phyloP scores from a whole-genome alignment of 2,329 filamentous ascomycete species.

The Trichoderma gracile region DNA sequence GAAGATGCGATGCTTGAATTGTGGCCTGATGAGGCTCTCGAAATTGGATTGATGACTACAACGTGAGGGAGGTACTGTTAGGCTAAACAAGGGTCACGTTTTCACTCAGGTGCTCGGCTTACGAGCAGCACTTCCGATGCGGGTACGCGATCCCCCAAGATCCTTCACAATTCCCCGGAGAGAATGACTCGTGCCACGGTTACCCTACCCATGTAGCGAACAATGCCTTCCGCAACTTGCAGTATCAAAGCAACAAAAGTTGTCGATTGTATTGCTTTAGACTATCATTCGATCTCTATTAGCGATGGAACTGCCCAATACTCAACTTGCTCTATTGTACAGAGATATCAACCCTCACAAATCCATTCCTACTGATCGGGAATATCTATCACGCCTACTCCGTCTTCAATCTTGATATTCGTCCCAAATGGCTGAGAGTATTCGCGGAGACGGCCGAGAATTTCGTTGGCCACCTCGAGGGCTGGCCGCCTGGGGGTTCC shows the following conservation, averaged over 20 bases:
- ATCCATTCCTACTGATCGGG: not conserved
- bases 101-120: slow-evolving; percentile 2
- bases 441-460: not conserved
- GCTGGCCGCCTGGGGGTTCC: slow-evolving; percentile 7
- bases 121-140: not conserved
- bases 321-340: too few species aligned
- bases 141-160: slow-evolving; percentile 6
- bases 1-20: not conserved
- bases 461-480: slow-evolving; percentile 1
- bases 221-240: too few species aligned
- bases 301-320: not conserved
- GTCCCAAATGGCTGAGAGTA: slow-evolving; percentile 14
- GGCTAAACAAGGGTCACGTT: slow-evolving; percentile 9
- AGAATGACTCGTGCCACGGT: not conserved
- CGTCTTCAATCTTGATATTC: slow-evolving; percentile 8
- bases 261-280: too few species aligned
- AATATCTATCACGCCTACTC: not conserved
- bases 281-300: not conserved
- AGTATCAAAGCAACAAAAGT: not conserved
- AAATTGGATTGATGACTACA: not conserved
- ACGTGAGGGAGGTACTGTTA: not conserved
- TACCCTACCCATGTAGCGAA: too few species aligned
- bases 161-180: not conserved
- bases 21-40: not conserved
- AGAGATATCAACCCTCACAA: too few species aligned